These are phyloP conservation scores for Nakaseomyces sp. DNA, from an alignment of 1,139 yeast genomes.

Conservation along the genomic window DNA sequence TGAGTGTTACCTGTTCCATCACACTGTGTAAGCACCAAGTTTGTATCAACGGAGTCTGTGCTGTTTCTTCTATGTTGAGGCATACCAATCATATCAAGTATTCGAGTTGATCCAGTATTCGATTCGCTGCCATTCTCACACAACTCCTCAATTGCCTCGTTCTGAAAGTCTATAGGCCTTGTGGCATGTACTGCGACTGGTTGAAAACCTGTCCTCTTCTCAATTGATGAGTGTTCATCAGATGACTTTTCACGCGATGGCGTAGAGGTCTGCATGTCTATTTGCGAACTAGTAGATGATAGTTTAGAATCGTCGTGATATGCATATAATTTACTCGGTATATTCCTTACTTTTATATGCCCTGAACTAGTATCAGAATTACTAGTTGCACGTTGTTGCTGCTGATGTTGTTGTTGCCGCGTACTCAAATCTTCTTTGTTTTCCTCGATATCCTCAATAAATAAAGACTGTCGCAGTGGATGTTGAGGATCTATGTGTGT, in stretches of 20 bases:
- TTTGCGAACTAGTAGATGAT: neutral
- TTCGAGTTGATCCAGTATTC: neutral
- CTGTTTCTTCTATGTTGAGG: neutral
- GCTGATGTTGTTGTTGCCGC: neutral
- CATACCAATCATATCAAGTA: neutral
- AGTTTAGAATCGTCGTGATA: slow-evolving; percentile 3
- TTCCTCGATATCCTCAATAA: slow-evolving; percentile 4
- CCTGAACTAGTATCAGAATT: neutral
- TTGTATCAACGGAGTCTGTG: neutral
- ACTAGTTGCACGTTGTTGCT: neutral
- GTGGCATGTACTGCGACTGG: neutral
- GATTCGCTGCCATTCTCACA: neutral
- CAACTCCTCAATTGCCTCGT: neutral
- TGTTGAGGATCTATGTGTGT: neutral
- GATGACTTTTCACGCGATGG: neutral
- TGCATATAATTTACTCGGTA: neutral
- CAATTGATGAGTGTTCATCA: neutral
- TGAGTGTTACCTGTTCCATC: neutral
- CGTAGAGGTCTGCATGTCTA: neutral
- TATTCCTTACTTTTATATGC: neutral
- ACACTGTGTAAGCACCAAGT: neutral
- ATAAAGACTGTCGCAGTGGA: slow-evolving; percentile 4
- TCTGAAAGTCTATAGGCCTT: slow-evolving; percentile 1
- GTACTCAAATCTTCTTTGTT: neutral
- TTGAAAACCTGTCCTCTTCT: neutral